A percentile compares a stretch with the other conserved stretches of the same genome.
These are phyloP conservation scores for Grosmannia clavigera DNA, from an alignment of 2,329 filamentous ascomycete genomes.

Conservation along the genomic window DNA sequence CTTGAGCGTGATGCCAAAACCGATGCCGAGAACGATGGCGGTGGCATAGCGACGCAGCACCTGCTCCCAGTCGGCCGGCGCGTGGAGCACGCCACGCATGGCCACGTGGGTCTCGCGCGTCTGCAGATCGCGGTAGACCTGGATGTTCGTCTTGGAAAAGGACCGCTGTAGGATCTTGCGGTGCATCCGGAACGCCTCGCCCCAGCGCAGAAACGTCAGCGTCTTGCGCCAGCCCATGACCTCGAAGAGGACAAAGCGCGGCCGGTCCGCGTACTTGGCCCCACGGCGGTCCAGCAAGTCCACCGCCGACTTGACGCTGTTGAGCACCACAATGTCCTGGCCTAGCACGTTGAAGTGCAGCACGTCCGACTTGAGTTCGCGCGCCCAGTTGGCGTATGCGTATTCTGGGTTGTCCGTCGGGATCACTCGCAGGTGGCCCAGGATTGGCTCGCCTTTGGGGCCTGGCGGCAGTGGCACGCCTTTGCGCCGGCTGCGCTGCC, in stretches of 20 bases:
- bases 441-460: conserved; percentile 11
- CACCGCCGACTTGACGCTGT: conserved; percentile 22
- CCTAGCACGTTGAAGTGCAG: conserved; percentile 21
- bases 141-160: conserved; percentile 24
- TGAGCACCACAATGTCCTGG: conserved; percentile 25
- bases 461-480: conserved; percentile 10
- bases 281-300: conserved; percentile 27
- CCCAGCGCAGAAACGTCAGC: conserved; percentile 28
- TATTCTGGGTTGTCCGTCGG: conserved; percentile 11
- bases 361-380: conserved; percentile 16
- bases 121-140: conserved; percentile 8
- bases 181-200: conserved; percentile 26
- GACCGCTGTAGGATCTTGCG: conserved; percentile 22
- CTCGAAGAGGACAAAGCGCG: conserved; percentile 23
- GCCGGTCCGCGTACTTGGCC: conserved; percentile 25
- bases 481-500: not conserved
- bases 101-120: conserved; percentile 20
- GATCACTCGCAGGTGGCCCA: conserved; percentile 14
- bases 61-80: conserved; percentile 24
- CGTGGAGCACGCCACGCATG: conserved; percentile 19
- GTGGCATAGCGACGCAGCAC: conserved; percentile 26
- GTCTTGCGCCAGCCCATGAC: conserved; percentile 31
- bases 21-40: conserved; percentile 28
- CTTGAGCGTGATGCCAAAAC: conserved; percentile 28
- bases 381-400: conserved; percentile 11